These are phyloP conservation scores for Phytophthora pseudosyringae DNA, from an alignment of 352 stramenopile genomes.

Conservation along the genomic window DNA sequence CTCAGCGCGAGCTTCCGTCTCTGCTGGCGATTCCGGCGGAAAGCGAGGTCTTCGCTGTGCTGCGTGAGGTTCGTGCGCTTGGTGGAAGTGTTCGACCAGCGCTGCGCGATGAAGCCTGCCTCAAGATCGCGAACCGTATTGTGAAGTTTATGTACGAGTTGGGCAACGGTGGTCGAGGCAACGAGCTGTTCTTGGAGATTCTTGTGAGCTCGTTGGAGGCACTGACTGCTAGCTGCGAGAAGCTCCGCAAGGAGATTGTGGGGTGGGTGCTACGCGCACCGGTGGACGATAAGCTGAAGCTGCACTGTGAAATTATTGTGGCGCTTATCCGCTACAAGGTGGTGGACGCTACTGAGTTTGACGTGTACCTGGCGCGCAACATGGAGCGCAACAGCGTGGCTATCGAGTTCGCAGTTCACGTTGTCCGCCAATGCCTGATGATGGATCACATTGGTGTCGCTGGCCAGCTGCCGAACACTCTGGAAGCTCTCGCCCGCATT, in stretches of 20 bases:
- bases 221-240: slow-evolving; percentile 91
- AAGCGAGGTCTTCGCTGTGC: slow-evolving; percentile 85
- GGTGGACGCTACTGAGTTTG: slow-evolving; percentile 93
- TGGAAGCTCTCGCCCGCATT: slow-evolving; percentile 91
- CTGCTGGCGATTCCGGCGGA: slow-evolving; percentile 72
- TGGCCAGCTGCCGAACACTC: slow-evolving; percentile 93
- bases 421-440: slow-evolving; percentile 92
- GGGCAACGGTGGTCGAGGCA: slow-evolving; percentile 77
- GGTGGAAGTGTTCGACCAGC: slow-evolving; percentile 76
- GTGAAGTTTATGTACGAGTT: slow-evolving; percentile 98
- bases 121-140: slow-evolving; percentile 97
- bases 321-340: slow-evolving; percentile 96
- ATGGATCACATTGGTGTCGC: slow-evolving; percentile 93
- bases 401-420: slow-evolving; percentile 97
- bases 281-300: slow-evolving; percentile 94
- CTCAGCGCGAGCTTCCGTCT: slow-evolving; percentile 81
- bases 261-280: slow-evolving; percentile 95
- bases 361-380: slow-evolving; percentile 95
- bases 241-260: slow-evolving; percentile 94
- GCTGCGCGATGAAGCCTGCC: slow-evolving; percentile 89
- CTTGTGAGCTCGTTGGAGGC: slow-evolving; percentile 95
- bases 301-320: slow-evolving; percentile 96
- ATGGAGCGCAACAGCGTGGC: slow-evolving; percentile 96
- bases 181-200: slow-evolving; percentile 95
- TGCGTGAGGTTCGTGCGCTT: slow-evolving; percentile 81